Evolutionary conservation across 495 filamentous ascomycete species (phyloP).

Genomic region (Podospora comata): DNA sequence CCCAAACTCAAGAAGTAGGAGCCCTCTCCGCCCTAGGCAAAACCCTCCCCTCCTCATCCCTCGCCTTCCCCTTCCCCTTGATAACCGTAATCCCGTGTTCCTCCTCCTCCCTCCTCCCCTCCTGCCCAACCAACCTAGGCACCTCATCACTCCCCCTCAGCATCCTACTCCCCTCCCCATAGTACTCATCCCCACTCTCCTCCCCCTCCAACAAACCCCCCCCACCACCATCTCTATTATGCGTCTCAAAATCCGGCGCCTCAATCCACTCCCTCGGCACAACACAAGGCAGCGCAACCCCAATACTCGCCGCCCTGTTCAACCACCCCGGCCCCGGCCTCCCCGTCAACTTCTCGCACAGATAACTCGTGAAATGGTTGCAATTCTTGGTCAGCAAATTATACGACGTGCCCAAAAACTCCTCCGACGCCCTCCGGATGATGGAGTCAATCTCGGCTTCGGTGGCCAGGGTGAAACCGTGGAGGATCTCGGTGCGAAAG

Average conservation of each 20-base stretch:
- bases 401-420: conserved; percentile 67
- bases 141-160: conserved; percentile 31
- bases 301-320: conserved; percentile 76
- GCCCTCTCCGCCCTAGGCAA: conserved; percentile 43
- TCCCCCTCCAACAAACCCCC: conserved; percentile 53
- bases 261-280: conserved; percentile 77
- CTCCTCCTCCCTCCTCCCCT: conserved; percentile 34
- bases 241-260: conserved; percentile 65
- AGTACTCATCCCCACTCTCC: conserved; percentile 32
- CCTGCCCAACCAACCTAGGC: conserved; percentile 28
- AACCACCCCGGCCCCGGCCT: conserved; percentile 64
- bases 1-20: conserved; percentile 25
- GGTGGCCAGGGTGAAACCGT: conserved; percentile 65
- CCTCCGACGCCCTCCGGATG: conserved; percentile 60
- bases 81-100: conserved; percentile 21
- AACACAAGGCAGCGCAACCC: conserved; percentile 71
- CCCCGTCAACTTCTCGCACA: conserved; percentile 63
- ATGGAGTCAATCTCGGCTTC: conserved; percentile 63
- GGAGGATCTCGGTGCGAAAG: conserved; percentile 64
- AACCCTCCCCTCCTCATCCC: conserved; percentile 39
- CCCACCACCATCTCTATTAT: conserved; percentile 55
- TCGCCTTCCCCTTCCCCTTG: conserved; percentile 39
- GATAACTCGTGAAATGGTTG: conserved; percentile 74
- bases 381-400: conserved; percentile 77
- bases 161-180: conserved; percentile 23